A percentile compares a stretch with the other conserved stretches of the same genome.
Evolutionary conservation across 352 stramenopile species (phyloP).

Genomic region (Pilasporangium apinafurcum): DNA sequence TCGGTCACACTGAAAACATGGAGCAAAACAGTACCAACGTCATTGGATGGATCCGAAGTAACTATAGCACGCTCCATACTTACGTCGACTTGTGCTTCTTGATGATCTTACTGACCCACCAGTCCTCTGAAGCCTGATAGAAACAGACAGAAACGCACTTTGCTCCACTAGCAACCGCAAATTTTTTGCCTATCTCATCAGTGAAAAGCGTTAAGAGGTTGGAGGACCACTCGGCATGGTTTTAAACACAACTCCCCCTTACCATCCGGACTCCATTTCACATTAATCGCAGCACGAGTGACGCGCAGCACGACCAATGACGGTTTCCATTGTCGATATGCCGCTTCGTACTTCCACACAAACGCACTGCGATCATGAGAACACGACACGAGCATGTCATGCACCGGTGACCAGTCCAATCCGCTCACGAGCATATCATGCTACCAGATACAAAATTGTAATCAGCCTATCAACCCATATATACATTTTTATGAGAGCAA

Average conservation of each 20-base stretch:
- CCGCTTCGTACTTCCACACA: slow-evolving; percentile 89
- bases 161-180: slow-evolving; percentile 88
- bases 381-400: slow-evolving; percentile 93
- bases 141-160: slow-evolving; percentile 93
- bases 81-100: slow-evolving; percentile 96
- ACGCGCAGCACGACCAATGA: slow-evolving; percentile 90
- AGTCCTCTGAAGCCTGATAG: slow-evolving; percentile 90
- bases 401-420: slow-evolving; percentile 90
- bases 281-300: slow-evolving; percentile 86
- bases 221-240: not conserved
- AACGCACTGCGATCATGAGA: slow-evolving; percentile 94
- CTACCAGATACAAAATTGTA: slow-evolving; percentile 15
- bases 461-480: not conserved
- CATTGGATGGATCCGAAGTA: not conserved
- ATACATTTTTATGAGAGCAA: not conserved
- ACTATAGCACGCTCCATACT: slow-evolving; percentile 10
- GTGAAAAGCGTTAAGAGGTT: not conserved
- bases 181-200: slow-evolving; percentile 88
- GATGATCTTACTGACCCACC: slow-evolving; percentile 96
- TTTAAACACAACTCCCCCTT: not conserved
- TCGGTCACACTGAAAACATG: slow-evolving; percentile 56
- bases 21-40: not conserved
- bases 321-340: slow-evolving; percentile 89
- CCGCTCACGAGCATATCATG: slow-evolving; percentile 92
- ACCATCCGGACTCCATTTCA: slow-evolving; percentile 93